Conservation (phyloP, 768 basidiomycete species). For the Leucocoprinus birnbaumii region DNA sequence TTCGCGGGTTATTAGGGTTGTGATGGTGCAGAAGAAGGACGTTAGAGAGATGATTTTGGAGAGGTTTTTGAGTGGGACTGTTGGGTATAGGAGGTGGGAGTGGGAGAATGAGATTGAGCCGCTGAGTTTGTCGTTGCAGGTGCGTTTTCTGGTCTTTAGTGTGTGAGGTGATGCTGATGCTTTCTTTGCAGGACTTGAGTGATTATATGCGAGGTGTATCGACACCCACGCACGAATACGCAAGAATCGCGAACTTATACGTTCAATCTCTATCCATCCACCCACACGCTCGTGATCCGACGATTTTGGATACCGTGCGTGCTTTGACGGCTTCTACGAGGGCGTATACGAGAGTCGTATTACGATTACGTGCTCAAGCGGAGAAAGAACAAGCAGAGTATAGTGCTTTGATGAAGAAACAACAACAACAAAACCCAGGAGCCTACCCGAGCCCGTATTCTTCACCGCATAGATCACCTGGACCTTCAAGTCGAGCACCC, state of each 20-base stretch:
- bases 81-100: constrained; percentile 72
- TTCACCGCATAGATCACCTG: constrained; percentile 29
- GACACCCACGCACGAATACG: constrained; percentile 72
- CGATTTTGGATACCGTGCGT: constrained; percentile 40
- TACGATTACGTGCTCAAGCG: constrained; percentile 76
- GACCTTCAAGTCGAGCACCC: constrained; percentile 60
- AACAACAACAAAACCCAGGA: not conserved
- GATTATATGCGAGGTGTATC: constrained; percentile 80
- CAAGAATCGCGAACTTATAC: constrained; percentile 54
- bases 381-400: constrained; percentile 47
- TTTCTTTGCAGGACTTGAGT: constrained; percentile 59
- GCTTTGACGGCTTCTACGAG: constrained; percentile 60
- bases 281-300: constrained; percentile 37
- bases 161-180: constrained; percentile 12
- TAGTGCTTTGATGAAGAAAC: constrained; percentile 15
- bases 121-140: constrained; percentile 59
- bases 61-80: constrained; percentile 55
- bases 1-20: constrained; percentile 49
- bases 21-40: constrained; percentile 44
- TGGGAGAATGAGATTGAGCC: constrained; percentile 63
- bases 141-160: constrained; percentile 24
- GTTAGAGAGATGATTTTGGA: constrained; percentile 67
- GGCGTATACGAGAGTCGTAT: constrained; percentile 76
- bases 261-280: constrained; percentile 47
- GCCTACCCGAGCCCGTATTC: constrained; percentile 11